Conservation (phyloP, 306 rosid genomes). For the Elaeagnus macrophylla region DNA sequence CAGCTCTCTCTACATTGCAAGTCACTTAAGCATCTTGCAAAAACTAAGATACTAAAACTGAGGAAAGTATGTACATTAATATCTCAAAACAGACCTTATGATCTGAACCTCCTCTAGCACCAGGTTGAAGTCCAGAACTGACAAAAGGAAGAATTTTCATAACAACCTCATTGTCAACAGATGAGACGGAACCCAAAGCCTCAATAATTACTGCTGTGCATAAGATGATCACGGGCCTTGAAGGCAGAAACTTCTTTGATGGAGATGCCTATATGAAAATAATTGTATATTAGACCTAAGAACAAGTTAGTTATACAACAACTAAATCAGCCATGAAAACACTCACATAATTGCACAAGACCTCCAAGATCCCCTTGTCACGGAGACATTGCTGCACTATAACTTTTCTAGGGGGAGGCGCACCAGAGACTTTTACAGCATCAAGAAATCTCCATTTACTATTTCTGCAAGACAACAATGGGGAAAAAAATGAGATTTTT, state of each 20-base stretch:
- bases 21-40: background rate
- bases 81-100: slow-evolving; percentile 56
- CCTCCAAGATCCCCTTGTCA: slow-evolving; percentile 66
- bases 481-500: slow-evolving; percentile 18
- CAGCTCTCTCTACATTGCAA: background rate
- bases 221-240: slow-evolving; percentile 50
- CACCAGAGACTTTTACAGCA: slow-evolving; percentile 72
- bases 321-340: background rate
- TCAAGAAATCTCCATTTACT: slow-evolving; percentile 73
- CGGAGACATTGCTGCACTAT: slow-evolving; percentile 77
- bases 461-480: slow-evolving; percentile 37
- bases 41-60: background rate
- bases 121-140: slow-evolving; percentile 59
- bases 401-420: slow-evolving; percentile 77
- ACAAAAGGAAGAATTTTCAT: slow-evolving; percentile 67
- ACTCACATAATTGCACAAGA: slow-evolving; percentile 79
- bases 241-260: slow-evolving; percentile 58
- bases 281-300: background rate
- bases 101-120: slow-evolving; percentile 43
- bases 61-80: background rate
- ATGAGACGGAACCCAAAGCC: slow-evolving; percentile 59
- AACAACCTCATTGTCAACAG: slow-evolving; percentile 49
- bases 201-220: slow-evolving; percentile 85
- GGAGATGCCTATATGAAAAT: slow-evolving; percentile 51
- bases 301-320: background rate